These are phyloP conservation scores for Mycena floridula DNA, from an alignment of 768 basidiomycete species.

Conservation along the genomic window DNA sequence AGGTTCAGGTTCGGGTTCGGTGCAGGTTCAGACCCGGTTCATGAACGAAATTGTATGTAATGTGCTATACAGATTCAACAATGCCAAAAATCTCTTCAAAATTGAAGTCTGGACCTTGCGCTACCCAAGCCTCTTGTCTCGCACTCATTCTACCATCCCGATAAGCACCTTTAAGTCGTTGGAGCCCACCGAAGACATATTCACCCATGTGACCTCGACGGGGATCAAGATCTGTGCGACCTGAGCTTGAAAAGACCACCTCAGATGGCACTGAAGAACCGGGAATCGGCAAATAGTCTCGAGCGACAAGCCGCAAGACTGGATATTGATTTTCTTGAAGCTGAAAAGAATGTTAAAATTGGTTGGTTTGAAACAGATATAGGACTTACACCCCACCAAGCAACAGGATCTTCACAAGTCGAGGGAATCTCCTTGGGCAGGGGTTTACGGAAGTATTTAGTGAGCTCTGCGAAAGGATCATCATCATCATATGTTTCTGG, in stretches of 20 bases:
- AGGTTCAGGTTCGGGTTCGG: too few relatives aligned
- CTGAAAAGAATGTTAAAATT: background rate
- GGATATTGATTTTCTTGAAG: background rate
- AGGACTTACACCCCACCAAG: background rate
- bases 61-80: too few relatives aligned
- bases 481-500: background rate
- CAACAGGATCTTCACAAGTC: background rate
- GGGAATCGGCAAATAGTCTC: background rate
- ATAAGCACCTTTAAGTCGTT: constrained; percentile 11
- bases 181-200: background rate
- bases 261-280: background rate
- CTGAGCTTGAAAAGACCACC: background rate
- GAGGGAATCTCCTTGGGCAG: background rate
- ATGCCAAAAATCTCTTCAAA: too few relatives aligned
- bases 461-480: background rate
- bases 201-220: background rate
- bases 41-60: too few relatives aligned
- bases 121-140: too few relatives aligned
- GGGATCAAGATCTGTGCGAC: background rate
- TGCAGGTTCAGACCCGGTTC: too few relatives aligned
- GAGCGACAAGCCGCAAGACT: background rate
- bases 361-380: too few relatives aligned
- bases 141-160: too few relatives aligned
- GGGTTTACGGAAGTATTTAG: background rate
- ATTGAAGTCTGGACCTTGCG: too few relatives aligned